Evolutionary conservation across 768 basidiomycete species (phyloP), one percentile per base, ranked within the genome.

Genomic region (Xerocomellus dryophilus): DNA sequence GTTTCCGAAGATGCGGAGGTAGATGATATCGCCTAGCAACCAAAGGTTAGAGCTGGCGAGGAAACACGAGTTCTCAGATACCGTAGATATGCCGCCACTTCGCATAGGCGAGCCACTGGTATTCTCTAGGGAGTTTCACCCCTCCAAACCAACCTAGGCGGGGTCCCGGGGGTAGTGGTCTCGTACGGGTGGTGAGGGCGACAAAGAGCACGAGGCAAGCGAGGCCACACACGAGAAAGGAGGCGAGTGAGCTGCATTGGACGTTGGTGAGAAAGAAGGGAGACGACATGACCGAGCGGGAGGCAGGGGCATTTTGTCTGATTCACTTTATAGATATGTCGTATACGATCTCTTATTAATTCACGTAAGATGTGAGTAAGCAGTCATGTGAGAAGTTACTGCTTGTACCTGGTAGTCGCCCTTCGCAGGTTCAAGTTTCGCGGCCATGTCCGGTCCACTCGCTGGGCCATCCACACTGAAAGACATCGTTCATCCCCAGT

Each of bases 401-500:
- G 32, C 21, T 43, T 56, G 44, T 56, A 25, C 35, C 4, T 23
- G n/a, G 14, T 36, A 21, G 7, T 32, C 32, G 8, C n/a, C 21
- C 1, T n/a, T 43, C 15, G 23, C 15, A 35, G 17, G 20, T 50
- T 20, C 3, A 17, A n/a, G 5, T 23, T 48, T 32, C n/a, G 9
- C 12, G 11, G 31, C 32, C 53, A 61, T 74, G 53, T 66, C 76
- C 39, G 80, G 76, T 66, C 80, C 81, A 34, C 76, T 85, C 47
- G 76, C 76, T 43, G 82, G 78, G 8, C 82, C 83, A 17, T 85
- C 83, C 41, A 58, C 75, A 17, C 76, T 86, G 54, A 78, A 75
- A 63, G 90, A 92, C 70, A 74, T 92, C 56, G 78, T 98, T 44
- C 73, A 85, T 59, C 94, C 94, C 2, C 93, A 96, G 65, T 95